These are phyloP conservation scores for Macrolepiota fuliginosa DNA, from an alignment of 768 basidiomycete species.

Conservation along the genomic window DNA sequence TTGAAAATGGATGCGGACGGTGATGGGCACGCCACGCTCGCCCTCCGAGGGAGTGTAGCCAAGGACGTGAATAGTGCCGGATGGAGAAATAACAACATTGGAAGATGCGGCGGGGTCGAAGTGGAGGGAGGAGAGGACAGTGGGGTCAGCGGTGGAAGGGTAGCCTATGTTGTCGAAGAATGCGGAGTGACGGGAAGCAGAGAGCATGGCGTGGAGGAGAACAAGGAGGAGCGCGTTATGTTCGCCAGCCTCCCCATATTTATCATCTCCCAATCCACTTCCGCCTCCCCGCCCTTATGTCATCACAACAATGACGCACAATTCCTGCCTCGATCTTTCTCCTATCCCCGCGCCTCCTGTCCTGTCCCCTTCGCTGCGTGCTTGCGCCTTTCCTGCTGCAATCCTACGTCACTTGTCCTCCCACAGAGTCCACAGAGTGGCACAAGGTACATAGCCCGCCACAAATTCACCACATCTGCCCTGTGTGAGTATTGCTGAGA, in stretches of 20 bases:
- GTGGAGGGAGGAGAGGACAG: conserved; percentile 9
- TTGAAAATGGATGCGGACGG: conserved; percentile 61
- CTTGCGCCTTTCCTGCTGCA: too few relatives aligned
- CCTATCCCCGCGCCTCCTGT: not conserved
- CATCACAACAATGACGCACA: conserved; percentile 9
- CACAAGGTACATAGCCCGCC: too few relatives aligned
- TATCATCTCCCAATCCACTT: conserved; percentile 5
- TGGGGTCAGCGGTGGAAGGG: conserved; percentile 5
- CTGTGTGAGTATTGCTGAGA: too few relatives aligned
- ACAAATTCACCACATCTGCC: too few relatives aligned
- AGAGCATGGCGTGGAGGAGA: conserved; percentile 9
- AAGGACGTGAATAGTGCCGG: conserved; percentile 60
- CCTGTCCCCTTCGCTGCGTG: too few relatives aligned
- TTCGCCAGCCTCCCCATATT: conserved; percentile 4
- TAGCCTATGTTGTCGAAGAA: conserved; percentile 11
- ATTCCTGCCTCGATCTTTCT: not conserved
- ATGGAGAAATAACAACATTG: conserved; percentile 41
- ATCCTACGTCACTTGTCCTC: too few relatives aligned
- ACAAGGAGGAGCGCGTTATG: not conserved
- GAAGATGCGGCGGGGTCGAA: conserved; percentile 14
- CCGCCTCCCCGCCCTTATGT: not conserved
- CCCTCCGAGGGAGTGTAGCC: conserved; percentile 67
- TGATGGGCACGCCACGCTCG: conserved; percentile 57
- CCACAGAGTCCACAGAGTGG: too few relatives aligned
- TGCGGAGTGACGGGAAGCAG: conserved; percentile 7